Evolutionary conservation across 1,284 basidiomycete species (phyloP).

Genomic region (Ceratobasidium sp.): DNA sequence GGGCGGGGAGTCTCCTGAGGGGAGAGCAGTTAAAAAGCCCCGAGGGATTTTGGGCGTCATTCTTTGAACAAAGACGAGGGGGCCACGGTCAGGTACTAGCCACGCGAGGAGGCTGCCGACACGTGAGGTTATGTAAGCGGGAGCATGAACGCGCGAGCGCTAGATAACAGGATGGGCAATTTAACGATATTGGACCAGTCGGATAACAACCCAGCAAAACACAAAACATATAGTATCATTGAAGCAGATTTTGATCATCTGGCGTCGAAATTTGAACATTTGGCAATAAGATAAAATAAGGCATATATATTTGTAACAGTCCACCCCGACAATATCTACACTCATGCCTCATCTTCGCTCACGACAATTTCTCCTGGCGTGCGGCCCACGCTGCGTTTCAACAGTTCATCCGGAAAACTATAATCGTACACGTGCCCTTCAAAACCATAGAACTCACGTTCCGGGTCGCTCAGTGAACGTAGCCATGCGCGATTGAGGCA

Average conservation of each 20-base stretch:
- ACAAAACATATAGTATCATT: no score
- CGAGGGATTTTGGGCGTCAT: background rate
- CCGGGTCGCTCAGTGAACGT: background rate
- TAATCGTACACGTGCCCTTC: constrained; percentile 2
- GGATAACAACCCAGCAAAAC: no score
- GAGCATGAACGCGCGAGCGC: background rate
- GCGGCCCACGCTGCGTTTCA: background rate
- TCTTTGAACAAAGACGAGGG: constrained; percentile 1
- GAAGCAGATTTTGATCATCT: no score
- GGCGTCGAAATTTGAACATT: no score
- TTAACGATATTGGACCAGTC: no score
- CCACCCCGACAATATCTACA: no score
- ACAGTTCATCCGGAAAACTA: constrained; percentile 1
- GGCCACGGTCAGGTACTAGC: background rate
- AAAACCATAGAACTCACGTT: constrained; percentile 3
- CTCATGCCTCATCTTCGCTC: background rate
- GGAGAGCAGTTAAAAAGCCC: background rate
- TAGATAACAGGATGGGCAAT: no score
- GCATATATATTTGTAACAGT: no score
- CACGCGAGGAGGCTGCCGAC: background rate
- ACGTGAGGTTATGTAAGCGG: background rate
- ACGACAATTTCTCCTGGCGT: background rate
- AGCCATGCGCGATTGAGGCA: constrained; percentile 6
- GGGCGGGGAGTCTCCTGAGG: background rate
- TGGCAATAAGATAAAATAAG: no score